These are phyloP conservation scores for Penicillium canescens DNA, from an alignment of 495 filamentous ascomycete genomes.

Conservation along the genomic window DNA sequence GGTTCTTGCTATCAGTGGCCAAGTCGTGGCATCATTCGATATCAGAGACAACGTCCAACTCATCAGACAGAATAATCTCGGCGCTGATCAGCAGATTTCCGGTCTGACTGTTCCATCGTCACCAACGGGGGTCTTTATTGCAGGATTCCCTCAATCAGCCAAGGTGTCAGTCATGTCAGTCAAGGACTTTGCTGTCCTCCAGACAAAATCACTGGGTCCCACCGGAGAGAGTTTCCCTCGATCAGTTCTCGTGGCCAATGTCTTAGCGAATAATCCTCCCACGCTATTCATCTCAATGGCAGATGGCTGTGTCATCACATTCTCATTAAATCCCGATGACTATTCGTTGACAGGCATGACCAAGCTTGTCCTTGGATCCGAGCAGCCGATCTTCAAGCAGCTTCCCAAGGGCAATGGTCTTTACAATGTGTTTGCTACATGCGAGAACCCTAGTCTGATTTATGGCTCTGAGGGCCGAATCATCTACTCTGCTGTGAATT, in stretches of 20 bases:
- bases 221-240: constrained; percentile 73
- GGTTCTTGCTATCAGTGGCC: constrained; percentile 73
- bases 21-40: constrained; percentile 63
- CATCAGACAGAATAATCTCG: constrained; percentile 57
- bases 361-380: constrained; percentile 81
- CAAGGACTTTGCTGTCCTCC: constrained; percentile 59
- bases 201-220: constrained; percentile 58
- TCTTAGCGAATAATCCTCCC: constrained; percentile 62
- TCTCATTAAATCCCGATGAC: constrained; percentile 61
- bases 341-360: constrained; percentile 69
- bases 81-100: constrained; percentile 71
- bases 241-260: constrained; percentile 73
- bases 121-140: constrained; percentile 58
- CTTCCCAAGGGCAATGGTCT: constrained; percentile 64
- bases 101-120: constrained; percentile 68
- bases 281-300: constrained; percentile 93
- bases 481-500: constrained; percentile 94
- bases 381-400: constrained; percentile 76
- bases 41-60: constrained; percentile 58
- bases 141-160: constrained; percentile 82
- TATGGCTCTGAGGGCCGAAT: constrained; percentile 86
- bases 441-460: constrained; percentile 90
- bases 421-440: constrained; percentile 88
- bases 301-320: constrained; percentile 89
- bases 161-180: constrained; percentile 70